Percentiles rank a stretch among this genome's conserved stretches.
Conservation (phyloP, 768 basidiomycete species). For the Kwoniella dendrophila region DNA sequence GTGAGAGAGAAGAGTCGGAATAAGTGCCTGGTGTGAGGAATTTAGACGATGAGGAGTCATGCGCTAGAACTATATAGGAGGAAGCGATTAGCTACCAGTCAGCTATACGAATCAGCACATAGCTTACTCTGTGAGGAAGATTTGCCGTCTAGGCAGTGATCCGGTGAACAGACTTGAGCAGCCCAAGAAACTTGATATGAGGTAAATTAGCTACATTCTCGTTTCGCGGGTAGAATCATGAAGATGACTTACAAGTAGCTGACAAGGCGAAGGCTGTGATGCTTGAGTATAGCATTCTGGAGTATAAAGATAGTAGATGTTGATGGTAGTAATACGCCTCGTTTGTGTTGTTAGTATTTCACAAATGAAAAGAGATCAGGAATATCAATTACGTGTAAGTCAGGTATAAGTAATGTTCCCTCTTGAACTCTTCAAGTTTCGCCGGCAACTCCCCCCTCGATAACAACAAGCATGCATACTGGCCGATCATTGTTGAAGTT, state of each 20-base stretch:
- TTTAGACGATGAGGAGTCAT: conserved; percentile 2
- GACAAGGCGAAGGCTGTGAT: conserved; percentile 10
- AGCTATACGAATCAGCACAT: no score
- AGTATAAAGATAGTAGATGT: not conserved
- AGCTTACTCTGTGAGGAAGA: conserved; percentile 22
- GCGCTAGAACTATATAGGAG: conserved; percentile 22
- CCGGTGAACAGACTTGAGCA: conserved; percentile 29
- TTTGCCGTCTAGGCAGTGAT: conserved; percentile 29
- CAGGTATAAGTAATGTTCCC: not conserved
- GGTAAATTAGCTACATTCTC: not conserved
- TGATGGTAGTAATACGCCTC: not conserved
- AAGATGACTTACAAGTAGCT: conserved; percentile 1
- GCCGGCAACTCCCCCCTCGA: no score
- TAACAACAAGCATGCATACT: not conserved
- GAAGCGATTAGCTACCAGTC: not conserved
- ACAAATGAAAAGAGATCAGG: not conserved
- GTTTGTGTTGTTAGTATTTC: not conserved
- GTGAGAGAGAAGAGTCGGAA: conserved; percentile 11
- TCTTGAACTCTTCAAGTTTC: not conserved
- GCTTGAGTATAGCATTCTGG: conserved; percentile 11
- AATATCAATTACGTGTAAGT: not conserved
- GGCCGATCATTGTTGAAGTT: not conserved
- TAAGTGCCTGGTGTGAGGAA: conserved; percentile 27
- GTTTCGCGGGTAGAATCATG: not conserved
- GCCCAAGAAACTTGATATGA: conserved; percentile 7